Evolutionary conservation across 2,329 filamentous ascomycete genomes (phyloP).

Genomic region (Aspergillus tanneri): DNA sequence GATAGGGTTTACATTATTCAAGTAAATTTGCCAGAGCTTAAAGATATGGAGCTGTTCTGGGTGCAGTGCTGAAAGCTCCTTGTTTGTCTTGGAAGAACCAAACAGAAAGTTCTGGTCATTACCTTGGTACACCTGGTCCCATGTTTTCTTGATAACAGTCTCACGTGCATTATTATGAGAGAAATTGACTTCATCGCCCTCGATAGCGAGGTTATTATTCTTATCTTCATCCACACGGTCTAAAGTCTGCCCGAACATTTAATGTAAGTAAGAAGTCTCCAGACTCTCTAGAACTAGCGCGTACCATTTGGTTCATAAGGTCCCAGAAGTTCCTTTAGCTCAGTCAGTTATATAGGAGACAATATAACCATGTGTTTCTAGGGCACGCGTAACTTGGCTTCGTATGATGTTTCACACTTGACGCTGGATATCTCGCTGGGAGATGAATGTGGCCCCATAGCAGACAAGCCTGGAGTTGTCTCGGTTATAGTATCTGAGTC

Average conservation of each 20-base stretch:
- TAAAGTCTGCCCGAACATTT: too few relatives aligned
- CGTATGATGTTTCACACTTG: too few relatives aligned
- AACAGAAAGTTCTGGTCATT: slow-evolving; percentile 57
- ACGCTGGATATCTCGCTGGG: too few relatives aligned
- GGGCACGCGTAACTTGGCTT: slow-evolving; percentile 19
- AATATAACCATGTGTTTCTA: background rate
- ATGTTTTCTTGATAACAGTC: slow-evolving; percentile 45
- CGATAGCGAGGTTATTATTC: too few relatives aligned
- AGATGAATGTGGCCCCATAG: too few relatives aligned
- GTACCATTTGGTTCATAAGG: slow-evolving; percentile 47
- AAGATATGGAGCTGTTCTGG: slow-evolving; percentile 63
- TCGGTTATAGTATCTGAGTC: too few relatives aligned
- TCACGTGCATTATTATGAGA: slow-evolving; percentile 33
- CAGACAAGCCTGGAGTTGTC: background rate
- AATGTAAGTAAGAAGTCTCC: too few relatives aligned
- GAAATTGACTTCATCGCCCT: too few relatives aligned
- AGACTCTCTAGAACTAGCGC: too few relatives aligned
- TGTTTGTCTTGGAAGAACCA: slow-evolving; percentile 41
- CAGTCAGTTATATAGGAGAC: too few relatives aligned
- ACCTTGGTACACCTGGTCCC: slow-evolving; percentile 45
- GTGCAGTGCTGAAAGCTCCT: slow-evolving; percentile 55
- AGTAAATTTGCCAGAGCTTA: slow-evolving; percentile 63
- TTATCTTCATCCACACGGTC: too few relatives aligned
- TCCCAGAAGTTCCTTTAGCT: slow-evolving; percentile 48
- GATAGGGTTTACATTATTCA: slow-evolving; percentile 68